phyloP scores from a whole-genome alignment of 257 asterid genomes.

The Knoxia roxburghii region DNA sequence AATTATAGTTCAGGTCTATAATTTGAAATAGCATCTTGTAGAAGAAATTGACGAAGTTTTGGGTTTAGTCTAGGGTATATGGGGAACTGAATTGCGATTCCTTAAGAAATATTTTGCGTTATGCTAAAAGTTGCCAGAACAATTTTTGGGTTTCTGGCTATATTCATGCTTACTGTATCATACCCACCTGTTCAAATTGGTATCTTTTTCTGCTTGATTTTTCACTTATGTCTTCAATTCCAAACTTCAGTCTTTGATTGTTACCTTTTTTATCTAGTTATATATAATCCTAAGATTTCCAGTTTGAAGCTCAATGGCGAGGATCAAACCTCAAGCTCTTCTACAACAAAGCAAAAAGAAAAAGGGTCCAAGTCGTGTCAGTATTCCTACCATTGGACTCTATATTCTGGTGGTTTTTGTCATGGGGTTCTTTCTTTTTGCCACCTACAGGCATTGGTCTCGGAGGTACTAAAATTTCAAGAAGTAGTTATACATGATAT shows the following conservation, averaged over 20 bases:
- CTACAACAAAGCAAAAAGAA: slow-evolving; percentile 52
- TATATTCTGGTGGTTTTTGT: slow-evolving; percentile 28
- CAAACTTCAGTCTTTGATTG: not conserved
- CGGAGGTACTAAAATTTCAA: slow-evolving; percentile 22
- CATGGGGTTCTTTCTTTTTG: slow-evolving; percentile 36
- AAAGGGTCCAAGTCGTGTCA: slow-evolving; percentile 35
- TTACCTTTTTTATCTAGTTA: not conserved
- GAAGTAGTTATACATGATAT: too few species aligned
- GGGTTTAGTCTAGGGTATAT: not conserved
- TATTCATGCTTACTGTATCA: not conserved
- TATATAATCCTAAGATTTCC: not conserved
- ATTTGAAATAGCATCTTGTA: not conserved
- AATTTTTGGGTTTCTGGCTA: not conserved
- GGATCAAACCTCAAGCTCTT: slow-evolving; percentile 54
- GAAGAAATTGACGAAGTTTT: too few species aligned
- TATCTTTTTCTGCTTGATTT: not conserved
- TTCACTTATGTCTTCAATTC: not conserved
- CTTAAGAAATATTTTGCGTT: not conserved
- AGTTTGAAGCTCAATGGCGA: slow-evolving; percentile 27
- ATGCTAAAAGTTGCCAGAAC: not conserved
- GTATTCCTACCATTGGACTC: slow-evolving; percentile 30
- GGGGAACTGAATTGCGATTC: not conserved
- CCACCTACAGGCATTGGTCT: slow-evolving; percentile 46
- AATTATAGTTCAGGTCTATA: too few species aligned
- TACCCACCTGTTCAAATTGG: not conserved